Evolutionary conservation across 352 stramenopile species (phyloP), one percentile per base, ranked within the genome.

Genomic region (Phytopythium delawarense): DNA sequence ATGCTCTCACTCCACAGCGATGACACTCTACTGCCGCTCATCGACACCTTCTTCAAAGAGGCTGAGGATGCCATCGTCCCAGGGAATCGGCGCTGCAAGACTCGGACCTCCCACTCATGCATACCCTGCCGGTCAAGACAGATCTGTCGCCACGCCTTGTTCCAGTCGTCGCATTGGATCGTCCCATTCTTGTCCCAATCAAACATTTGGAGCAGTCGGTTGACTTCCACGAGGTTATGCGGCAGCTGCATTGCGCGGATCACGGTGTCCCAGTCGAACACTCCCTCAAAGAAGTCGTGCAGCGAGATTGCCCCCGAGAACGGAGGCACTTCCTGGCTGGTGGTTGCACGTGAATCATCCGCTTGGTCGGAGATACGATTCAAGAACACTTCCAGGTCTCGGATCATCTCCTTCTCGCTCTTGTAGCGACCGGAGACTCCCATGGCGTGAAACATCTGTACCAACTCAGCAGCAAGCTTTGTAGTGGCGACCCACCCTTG

Each of bases 231-330:
- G 7, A 87, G 59, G 9, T 67, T 70, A 25, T 83, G 55, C 0
- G 77, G 70, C 0, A 89, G 64, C 4, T 55, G 52, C 63, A 84
- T 58, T 1, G 16, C 50, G 21, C 20, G 46, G 25, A 63, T 45
- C 9, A 88, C 9, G 4, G 39, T 9, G 5, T 68, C 34, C 77
- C 77, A 89, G 53, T 86, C 79, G 23, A 87, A 71, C 7, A 89
- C 50, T 1, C 34, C 52, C 13, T 84, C 67, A 35, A 89, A 84
- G 48, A 89, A 70, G 5, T 57, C 55, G 42, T 75, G 61, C 1
- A 70, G 53, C n/a, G 71, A 63, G 32, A 89, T 65, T 2, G 49
- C 28, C 32, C 65, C 50, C 23, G 46, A 40, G 30, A 49, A 48
- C 5, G 54, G 44, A 28, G 54, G 0, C 2, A 18, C 57, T 7